Evolutionary conservation across 768 basidiomycete genomes (phyloP).

Genomic region (Mycena floridula): DNA sequence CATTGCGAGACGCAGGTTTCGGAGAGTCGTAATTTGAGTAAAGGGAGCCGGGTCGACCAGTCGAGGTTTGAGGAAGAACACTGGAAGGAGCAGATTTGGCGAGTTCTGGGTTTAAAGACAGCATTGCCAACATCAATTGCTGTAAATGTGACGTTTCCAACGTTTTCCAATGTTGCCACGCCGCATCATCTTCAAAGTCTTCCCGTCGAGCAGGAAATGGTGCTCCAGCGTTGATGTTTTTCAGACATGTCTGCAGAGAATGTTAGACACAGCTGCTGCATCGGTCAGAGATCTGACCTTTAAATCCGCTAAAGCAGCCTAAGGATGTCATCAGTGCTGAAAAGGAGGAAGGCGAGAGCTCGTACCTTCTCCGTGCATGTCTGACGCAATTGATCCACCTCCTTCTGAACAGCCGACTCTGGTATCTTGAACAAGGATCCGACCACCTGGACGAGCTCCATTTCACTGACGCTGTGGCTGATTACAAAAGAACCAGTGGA

Average conservation of each 20-base stretch:
- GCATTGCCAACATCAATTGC: constrained; percentile 84
- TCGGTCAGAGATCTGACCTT: too few relatives aligned
- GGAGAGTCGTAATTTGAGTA: constrained; percentile 39
- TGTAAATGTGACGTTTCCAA: constrained; percentile 80
- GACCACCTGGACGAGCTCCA: constrained; percentile 69
- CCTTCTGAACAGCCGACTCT: constrained; percentile 59
- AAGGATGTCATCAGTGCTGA: constrained; percentile 5
- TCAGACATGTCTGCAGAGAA: constrained; percentile 84
- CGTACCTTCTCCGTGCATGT: constrained; percentile 73
- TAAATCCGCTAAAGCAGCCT: constrained; percentile 83
- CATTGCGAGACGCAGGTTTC: constrained; percentile 37
- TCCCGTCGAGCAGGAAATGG: constrained; percentile 81
- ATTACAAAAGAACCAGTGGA: constrained; percentile 31
- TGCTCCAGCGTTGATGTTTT: constrained; percentile 81
- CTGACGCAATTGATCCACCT: constrained; percentile 61
- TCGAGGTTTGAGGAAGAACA: constrained; percentile 33
- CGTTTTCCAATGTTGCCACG: constrained; percentile 80
- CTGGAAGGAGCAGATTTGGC: constrained; percentile 72
- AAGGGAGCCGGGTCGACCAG: constrained; percentile 50
- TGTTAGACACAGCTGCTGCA: constrained; percentile 7
- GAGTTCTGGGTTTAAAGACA: constrained; percentile 79
- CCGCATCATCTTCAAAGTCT: constrained; percentile 79
- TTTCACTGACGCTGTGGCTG: constrained; percentile 56
- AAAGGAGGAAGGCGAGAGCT: too few relatives aligned
- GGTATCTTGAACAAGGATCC: constrained; percentile 71